A percentile compares a stretch with the other conserved stretches of the same genome.
Conservation (phyloP, 495 filamentous ascomycete species). For the Friedmanniomyces endolithicus region DNA sequence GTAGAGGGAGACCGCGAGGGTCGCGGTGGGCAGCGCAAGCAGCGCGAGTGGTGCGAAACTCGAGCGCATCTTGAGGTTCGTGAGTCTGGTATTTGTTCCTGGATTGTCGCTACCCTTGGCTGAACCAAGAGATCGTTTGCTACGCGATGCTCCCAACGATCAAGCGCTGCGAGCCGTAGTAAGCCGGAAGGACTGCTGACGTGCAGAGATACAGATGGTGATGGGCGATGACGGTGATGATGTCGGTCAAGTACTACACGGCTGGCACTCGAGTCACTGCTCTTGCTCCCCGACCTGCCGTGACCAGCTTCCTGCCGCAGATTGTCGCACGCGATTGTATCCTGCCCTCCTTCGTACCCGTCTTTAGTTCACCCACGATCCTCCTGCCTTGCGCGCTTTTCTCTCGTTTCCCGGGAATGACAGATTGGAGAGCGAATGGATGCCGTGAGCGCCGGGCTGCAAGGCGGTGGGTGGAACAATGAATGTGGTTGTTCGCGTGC, state of each 20-base stretch:
- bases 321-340: not conserved
- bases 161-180: not conserved
- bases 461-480: not conserved
- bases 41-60: constrained; percentile 3
- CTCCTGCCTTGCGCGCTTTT: not conserved
- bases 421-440: not conserved
- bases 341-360: not conserved
- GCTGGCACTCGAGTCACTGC: not conserved
- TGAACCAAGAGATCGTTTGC: not conserved
- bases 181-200: not conserved
- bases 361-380: not conserved
- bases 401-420: not conserved
- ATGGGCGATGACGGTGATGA: not conserved
- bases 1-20: constrained; percentile 15
- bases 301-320: not conserved
- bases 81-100: not conserved
- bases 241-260: not conserved
- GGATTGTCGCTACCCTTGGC: not conserved
- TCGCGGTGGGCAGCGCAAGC: constrained; percentile 7
- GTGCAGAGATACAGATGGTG: not conserved
- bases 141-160: not conserved
- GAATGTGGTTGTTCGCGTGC: not conserved
- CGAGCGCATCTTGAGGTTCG: not conserved
- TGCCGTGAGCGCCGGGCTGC: not conserved
- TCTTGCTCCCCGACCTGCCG: not conserved